Percentiles rank a stretch among this genome's conserved stretches.
Evolutionary conservation across 1,139 yeast species (phyloP).

Genomic region (Pneumocystis murina): DNA sequence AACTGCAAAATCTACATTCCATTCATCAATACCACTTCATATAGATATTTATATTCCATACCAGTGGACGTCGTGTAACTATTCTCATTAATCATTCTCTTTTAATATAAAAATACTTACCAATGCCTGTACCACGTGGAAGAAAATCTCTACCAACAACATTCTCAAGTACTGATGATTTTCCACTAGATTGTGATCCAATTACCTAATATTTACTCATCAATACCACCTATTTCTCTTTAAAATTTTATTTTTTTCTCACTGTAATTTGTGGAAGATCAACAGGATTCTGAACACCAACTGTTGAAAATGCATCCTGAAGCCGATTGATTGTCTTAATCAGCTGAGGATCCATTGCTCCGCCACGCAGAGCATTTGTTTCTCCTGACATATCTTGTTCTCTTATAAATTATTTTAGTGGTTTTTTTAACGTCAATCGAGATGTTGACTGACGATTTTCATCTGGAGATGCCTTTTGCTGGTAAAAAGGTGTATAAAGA

Average conservation of each 20-base stretch:
- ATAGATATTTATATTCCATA: conserved; percentile 19
- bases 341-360: conserved; percentile 69
- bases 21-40: neutral
- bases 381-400: neutral
- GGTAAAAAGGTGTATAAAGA: neutral
- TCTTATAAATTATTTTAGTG: neutral
- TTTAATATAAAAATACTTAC: neutral
- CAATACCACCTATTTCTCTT: conserved; percentile 1
- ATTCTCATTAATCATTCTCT: conserved; percentile 45
- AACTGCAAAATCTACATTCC: conserved; percentile 17
- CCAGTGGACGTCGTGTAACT: conserved; percentile 85
- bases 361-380: neutral
- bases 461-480: neutral
- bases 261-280: conserved; percentile 95
- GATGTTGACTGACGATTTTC: neutral
- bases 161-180: conserved; percentile 83
- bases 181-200: conserved; percentile 90
- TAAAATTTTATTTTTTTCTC: neutral
- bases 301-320: conserved; percentile 84
- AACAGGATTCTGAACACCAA: conserved; percentile 40
- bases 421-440: neutral
- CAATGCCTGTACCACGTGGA: conserved; percentile 49
- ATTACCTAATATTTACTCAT: conserved; percentile 27
- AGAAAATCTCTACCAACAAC: conserved; percentile 89
- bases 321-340: conserved; percentile 83